Conservation (phyloP, 75 land plant genomes). For the Sequoia sempervirens region DNA sequence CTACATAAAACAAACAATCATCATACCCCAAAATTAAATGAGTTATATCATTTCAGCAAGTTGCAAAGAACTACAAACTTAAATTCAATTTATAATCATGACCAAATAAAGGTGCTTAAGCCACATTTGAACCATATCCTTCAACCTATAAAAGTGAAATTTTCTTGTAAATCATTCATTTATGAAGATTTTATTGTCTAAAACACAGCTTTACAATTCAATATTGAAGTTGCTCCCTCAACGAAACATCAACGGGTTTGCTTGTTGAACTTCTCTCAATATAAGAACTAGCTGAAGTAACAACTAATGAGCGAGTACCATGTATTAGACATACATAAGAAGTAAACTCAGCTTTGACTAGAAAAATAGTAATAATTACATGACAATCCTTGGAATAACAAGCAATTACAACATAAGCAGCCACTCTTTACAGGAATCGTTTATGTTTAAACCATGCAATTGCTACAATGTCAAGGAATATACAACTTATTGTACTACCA, state of each 20-base stretch:
- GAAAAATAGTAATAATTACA: not conserved
- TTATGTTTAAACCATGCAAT: slow-evolving; percentile 41
- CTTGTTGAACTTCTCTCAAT: slow-evolving; percentile 2
- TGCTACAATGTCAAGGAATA: slow-evolving; percentile 28
- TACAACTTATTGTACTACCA: slow-evolving; percentile 21
- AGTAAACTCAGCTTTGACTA: not conserved
- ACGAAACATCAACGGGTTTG: not conserved
- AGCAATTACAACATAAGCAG: not conserved
- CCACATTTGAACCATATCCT: not conserved
- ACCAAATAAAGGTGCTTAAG: not conserved
- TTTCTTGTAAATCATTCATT: not conserved
- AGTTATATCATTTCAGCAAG: not conserved
- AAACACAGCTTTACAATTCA: not conserved
- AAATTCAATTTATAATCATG: not conserved
- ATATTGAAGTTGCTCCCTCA: not conserved
- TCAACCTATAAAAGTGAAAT: not conserved
- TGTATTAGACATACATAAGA: not conserved
- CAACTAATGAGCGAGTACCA: not conserved
- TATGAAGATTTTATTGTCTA: not conserved
- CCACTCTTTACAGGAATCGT: slow-evolving; percentile 24
- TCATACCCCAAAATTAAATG: not conserved
- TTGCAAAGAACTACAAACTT: not conserved
- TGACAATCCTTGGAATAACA: not conserved
- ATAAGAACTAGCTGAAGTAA: not conserved
- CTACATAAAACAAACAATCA: not conserved